Evolutionary conservation across 805 yeast genomes (phyloP).

Genomic region (Kazachstania bromeliacearum): DNA sequence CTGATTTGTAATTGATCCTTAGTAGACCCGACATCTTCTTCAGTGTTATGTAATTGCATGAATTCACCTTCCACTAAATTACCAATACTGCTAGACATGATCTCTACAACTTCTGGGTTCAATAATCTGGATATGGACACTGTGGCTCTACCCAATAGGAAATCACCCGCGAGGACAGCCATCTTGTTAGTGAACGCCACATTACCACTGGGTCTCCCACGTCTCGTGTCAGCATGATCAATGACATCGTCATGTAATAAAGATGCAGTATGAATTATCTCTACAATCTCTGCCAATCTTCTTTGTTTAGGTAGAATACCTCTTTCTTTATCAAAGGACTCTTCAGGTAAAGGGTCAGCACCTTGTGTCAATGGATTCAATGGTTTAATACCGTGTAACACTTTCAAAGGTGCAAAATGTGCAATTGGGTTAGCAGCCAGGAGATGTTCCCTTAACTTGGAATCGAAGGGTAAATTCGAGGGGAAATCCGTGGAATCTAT

Average conservation of each 20-base stretch:
- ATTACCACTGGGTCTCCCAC: slow-evolving; percentile 88
- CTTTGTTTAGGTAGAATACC: slow-evolving; percentile 93
- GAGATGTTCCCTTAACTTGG: background rate
- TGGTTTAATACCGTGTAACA: slow-evolving; percentile 89
- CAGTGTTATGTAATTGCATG: slow-evolving; percentile 95
- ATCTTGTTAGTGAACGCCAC: slow-evolving; percentile 91
- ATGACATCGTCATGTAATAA: slow-evolving; percentile 94
- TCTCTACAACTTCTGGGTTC: slow-evolving; percentile 95
- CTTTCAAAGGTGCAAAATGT: slow-evolving; percentile 63
- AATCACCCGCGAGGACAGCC: slow-evolving; percentile 97
- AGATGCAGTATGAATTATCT: slow-evolving; percentile 96
- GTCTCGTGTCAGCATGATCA: slow-evolving; percentile 76
- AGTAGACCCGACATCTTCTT: slow-evolving; percentile 38
- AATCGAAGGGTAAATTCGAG: background rate
- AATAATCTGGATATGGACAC: slow-evolving; percentile 88
- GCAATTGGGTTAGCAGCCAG: slow-evolving; percentile 23
- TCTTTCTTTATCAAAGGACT: slow-evolving; percentile 37
- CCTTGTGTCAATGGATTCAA: slow-evolving; percentile 79
- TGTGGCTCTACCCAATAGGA: slow-evolving; percentile 88
- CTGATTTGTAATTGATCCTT: slow-evolving; percentile 7
- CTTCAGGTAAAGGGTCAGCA: slow-evolving; percentile 56
- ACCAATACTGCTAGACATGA: slow-evolving; percentile 91
- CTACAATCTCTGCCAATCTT: slow-evolving; percentile 92
- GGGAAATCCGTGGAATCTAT: slow-evolving; percentile 59
- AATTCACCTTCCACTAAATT: slow-evolving; percentile 97